Evolutionary conservation across 805 yeast species (phyloP), one percentile per base, ranked within the genome.

Genomic region (Metschnikowia orientalis): DNA sequence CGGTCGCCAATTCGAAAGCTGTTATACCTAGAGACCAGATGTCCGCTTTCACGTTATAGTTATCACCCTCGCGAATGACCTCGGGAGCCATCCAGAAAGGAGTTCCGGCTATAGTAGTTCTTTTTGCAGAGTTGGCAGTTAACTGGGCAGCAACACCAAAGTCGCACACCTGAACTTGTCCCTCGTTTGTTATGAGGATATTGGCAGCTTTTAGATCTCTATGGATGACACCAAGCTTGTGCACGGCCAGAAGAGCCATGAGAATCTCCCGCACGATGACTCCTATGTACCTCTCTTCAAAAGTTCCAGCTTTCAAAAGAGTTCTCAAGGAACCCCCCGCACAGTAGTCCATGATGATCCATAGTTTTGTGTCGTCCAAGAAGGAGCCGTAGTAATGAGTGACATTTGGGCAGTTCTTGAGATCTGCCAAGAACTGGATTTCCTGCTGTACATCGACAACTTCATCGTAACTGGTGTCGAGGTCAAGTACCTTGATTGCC

Each of bases 51-150:
- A 81, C 75, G 56, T 85, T 95, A 66, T 92, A 84, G 6, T 81
- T 73, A 10, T 81, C 83, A 24, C 94, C 95, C 57, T 90, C 97
- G 62, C 85, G 73, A 23, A 90, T 90, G 19, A 90, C 98, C 57
- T 90, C 98, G 0, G 98, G 98, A 0, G 98, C 97, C 98, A 92
- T 92, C 98, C 98, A 92, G 54, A 88, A 92, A 0, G 94, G 94
- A 1, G 95, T 84, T 6, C 95, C 95, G 0, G 95, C 97, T 77
- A 94, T 88, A 0, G 98, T 92, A 21, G 90, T 84, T 48, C 98
- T 70, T 54, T 88, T 86, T 28, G 80, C 56, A 12, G 79, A 76
- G 23, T 80, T 73, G 5, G 89, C 71, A 2, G 94, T 77, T 26
- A 89, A 65, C 54, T 87, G 90, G 2, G 97, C 97, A 1, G 99